Percentiles rank a stretch among this genome's conserved stretches.
Conservation (phyloP, 1,139 yeast species). For the Geotrichum cucujoidarum region DNA sequence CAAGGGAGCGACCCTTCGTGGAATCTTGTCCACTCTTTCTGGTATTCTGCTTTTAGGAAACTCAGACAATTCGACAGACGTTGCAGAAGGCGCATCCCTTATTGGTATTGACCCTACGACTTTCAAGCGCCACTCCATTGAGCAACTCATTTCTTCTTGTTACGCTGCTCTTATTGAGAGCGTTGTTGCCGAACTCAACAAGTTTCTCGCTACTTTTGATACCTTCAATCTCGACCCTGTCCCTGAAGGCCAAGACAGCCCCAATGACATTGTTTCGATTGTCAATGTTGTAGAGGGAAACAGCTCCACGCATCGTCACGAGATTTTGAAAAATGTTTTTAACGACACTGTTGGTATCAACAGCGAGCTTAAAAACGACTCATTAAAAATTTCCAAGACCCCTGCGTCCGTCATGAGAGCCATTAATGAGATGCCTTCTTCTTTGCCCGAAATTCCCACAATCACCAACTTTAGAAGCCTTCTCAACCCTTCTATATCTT, state of each 20-base stretch:
- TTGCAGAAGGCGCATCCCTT: constrained; percentile 40
- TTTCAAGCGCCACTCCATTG: constrained; percentile 30
- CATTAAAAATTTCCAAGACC: constrained; percentile 35
- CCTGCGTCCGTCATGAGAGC: constrained; percentile 33
- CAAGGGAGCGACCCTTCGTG: constrained; percentile 34
- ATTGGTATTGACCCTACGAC: constrained; percentile 37
- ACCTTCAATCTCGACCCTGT: constrained; percentile 21
- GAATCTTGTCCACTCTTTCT: constrained; percentile 36
- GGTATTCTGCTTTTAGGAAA: constrained; percentile 41
- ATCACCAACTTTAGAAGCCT: constrained; percentile 24
- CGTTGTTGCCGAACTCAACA: constrained; percentile 37
- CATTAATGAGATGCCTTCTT: constrained; percentile 20
- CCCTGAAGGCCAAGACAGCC: constrained; percentile 26
- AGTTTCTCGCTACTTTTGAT: constrained; percentile 34
- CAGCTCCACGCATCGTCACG: constrained; percentile 26
- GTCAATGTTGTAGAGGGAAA: constrained; percentile 38
- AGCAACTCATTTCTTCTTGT: constrained; percentile 35
- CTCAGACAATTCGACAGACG: constrained; percentile 29
- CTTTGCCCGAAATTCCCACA: neutral
- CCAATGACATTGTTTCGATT: constrained; percentile 35
- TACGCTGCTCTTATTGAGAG: constrained; percentile 35
- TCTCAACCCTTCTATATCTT: constrained; percentile 28
- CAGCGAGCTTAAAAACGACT: constrained; percentile 38
- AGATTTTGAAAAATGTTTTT: constrained; percentile 35
- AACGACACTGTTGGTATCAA: constrained; percentile 38